A percentile compares a stretch with the other conserved stretches of the same genome.
Conservation (phyloP, 345 rosid genomes). For the Erodium maritimum region DNA sequence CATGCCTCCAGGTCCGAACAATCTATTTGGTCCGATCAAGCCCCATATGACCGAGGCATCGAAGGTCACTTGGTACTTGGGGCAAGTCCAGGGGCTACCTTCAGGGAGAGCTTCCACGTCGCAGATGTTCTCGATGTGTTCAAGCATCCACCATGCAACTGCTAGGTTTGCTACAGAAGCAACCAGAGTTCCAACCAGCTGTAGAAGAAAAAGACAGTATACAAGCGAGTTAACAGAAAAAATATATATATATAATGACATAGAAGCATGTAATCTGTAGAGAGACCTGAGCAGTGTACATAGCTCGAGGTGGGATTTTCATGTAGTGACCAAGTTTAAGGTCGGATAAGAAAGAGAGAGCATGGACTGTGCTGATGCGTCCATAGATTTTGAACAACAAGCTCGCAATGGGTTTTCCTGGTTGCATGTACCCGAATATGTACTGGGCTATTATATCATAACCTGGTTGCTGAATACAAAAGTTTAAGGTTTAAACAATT, state of each 20-base stretch:
- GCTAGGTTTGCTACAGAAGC: slow-evolving; percentile 72
- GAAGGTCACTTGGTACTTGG: slow-evolving; percentile 90
- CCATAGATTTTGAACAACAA: slow-evolving; percentile 95
- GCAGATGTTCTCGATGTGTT: slow-evolving; percentile 70
- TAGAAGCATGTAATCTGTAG: not conserved
- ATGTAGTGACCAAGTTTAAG: slow-evolving; percentile 98
- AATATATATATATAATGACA: no score
- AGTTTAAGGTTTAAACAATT: slow-evolving; percentile 2
- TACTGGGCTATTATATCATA: slow-evolving; percentile 97
- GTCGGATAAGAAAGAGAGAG: slow-evolving; percentile 92
- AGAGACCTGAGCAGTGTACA: slow-evolving; percentile 86
- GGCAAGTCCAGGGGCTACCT: slow-evolving; percentile 99
- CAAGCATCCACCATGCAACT: slow-evolving; percentile 99
- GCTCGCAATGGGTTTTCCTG: slow-evolving; percentile 93
- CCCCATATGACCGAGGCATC: slow-evolving; percentile 99
- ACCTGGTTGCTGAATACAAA: slow-evolving; percentile 81
- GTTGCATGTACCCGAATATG: slow-evolving; percentile 79
- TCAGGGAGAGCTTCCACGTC: slow-evolving; percentile 56
- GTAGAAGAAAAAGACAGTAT: not conserved
- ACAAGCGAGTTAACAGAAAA: no score
- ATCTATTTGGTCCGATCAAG: slow-evolving; percentile 67
- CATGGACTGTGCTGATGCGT: slow-evolving; percentile 86
- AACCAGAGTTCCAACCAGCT: slow-evolving; percentile 81
- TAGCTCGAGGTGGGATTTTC: slow-evolving; percentile 97
- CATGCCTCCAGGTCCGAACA: slow-evolving; percentile 88